Evolutionary conservation across 345 rosid species (phyloP), one percentile per base, ranked within the genome.

Genomic region (Citrus australasica): DNA sequence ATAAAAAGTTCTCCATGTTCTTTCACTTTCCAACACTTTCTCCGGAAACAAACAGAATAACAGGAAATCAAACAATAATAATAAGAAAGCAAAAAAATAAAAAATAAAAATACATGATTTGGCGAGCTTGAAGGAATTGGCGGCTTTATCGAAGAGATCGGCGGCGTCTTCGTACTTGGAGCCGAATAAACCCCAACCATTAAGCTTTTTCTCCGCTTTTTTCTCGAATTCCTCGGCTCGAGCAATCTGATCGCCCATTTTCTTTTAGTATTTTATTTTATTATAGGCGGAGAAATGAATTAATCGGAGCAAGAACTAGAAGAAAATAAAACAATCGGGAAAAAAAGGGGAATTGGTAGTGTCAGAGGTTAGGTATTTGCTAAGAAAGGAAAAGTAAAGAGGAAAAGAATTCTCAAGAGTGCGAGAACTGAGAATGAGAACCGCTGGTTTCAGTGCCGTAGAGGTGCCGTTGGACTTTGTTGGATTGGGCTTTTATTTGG

Each of bases 111-210:
- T 88, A 92, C 93, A 90, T 5, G 92, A 84, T 87, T 92, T 92
- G 73, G 91, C 89, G 63, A 90, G 93, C 86, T 90, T 92, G 90
- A 78, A 92, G 76, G 71, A 90, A 78, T 92, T 92, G 76, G 93
- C 91, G 17, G 96, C 86, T 84, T 92, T 92, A 28, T 88, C 93
- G 81, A 83, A 92, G 79, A 92, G 93, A 81, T 92, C 93, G 83
- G 96, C 87, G 56, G 96, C 96, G 82, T 90, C 92, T 69, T 92
- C 96, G 56, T 79, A 46, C 78, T 92, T 92, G 82, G 90, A 87
- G 13, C 93, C 82, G 78, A 91, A 85, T 27, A 91, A 38, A 5
- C 91, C 90, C 93, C 93, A 91, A 16, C 92, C 75, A 27, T 3
- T 83, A 6, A 91, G 89, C 81, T 91, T 91, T 81, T 88, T 92